Evolutionary conservation across 768 basidiomycete genomes (phyloP).

Genomic region (Floccularia luteovirens): DNA sequence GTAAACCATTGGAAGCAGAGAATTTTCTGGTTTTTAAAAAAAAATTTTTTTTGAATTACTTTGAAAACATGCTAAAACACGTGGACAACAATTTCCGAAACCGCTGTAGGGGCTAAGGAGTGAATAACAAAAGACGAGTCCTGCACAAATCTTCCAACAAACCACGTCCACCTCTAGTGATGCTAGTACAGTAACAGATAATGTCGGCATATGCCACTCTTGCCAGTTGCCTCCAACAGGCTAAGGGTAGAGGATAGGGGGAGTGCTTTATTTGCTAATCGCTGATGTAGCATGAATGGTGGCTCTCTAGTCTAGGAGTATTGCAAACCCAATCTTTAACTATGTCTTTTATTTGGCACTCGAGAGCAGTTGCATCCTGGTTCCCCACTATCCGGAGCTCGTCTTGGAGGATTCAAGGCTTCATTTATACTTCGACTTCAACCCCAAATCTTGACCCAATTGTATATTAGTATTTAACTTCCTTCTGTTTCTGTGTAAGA

Average conservation of each 20-base stretch:
- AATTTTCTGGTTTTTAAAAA: too few species aligned
- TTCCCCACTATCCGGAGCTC: constrained; percentile 20
- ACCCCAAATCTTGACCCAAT: too few species aligned
- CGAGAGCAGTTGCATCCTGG: constrained; percentile 24
- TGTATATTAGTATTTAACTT: too few species aligned
- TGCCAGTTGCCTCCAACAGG: constrained; percentile 51
- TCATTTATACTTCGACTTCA: too few species aligned
- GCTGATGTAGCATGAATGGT: constrained; percentile 13
- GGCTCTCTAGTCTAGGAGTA: constrained; percentile 29
- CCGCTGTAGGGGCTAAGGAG: too few species aligned
- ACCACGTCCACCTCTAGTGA: constrained; percentile 40
- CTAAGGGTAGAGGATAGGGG: constrained; percentile 61
- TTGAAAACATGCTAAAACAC: too few species aligned
- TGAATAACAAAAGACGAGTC: too few species aligned
- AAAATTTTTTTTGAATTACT: too few species aligned
- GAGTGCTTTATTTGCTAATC: constrained; percentile 15
- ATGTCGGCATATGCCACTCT: constrained; percentile 49
- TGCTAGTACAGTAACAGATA: constrained; percentile 56
- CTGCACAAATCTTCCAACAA: too few species aligned
- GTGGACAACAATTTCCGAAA: too few species aligned
- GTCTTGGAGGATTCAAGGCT: constrained; percentile 27
- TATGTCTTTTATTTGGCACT: constrained; percentile 13
- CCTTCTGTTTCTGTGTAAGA: too few species aligned
- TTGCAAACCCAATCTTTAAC: neutral
- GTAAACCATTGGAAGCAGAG: too few species aligned